A percentile compares a stretch with the other conserved stretches of the same genome.
These are phyloP conservation scores for Xerocomus potaroensis DNA, from an alignment of 768 basidiomycete genomes.

Conservation along the genomic window DNA sequence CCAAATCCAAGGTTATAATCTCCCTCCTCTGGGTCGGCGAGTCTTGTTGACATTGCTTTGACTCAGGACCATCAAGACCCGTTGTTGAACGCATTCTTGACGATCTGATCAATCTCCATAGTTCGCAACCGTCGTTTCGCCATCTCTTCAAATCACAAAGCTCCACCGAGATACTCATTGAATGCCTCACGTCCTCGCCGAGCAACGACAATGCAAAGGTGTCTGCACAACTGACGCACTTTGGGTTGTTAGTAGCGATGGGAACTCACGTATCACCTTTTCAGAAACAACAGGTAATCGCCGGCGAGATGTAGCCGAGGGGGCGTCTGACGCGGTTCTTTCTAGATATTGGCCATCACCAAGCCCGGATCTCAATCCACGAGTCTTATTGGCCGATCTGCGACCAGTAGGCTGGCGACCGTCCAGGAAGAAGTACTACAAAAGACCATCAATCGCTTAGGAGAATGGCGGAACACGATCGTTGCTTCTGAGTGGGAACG, in stretches of 20 bases:
- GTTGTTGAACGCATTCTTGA: constrained; percentile 43
- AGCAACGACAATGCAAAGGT: constrained; percentile 25
- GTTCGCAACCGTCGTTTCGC: constrained; percentile 60
- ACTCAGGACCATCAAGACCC: constrained; percentile 21
- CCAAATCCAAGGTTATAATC: constrained; percentile 14
- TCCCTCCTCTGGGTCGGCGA: not conserved
- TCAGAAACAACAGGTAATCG: constrained; percentile 73
- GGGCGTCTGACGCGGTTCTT: constrained; percentile 1
- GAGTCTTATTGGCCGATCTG: not conserved
- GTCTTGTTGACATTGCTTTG: not conserved
- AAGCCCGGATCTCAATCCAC: constrained; percentile 29
- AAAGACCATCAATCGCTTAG: constrained; percentile 58
- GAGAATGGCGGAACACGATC: constrained; percentile 72
- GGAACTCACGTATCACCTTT: constrained; percentile 54
- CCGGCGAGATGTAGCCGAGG: not conserved
- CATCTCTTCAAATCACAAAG: constrained; percentile 70
- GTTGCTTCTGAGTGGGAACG: constrained; percentile 67
- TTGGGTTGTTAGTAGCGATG: constrained; percentile 63
- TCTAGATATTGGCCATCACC: constrained; percentile 56
- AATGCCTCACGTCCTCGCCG: constrained; percentile 51
- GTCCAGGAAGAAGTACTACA: constrained; percentile 41
- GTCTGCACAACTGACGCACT: constrained; percentile 65
- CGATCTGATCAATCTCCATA: constrained; percentile 66
- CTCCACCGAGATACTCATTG: constrained; percentile 62
- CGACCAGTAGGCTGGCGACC: constrained; percentile 14